These are phyloP conservation scores for Prunus mira DNA, from an alignment of 306 rosid species.

Conservation along the genomic window DNA sequence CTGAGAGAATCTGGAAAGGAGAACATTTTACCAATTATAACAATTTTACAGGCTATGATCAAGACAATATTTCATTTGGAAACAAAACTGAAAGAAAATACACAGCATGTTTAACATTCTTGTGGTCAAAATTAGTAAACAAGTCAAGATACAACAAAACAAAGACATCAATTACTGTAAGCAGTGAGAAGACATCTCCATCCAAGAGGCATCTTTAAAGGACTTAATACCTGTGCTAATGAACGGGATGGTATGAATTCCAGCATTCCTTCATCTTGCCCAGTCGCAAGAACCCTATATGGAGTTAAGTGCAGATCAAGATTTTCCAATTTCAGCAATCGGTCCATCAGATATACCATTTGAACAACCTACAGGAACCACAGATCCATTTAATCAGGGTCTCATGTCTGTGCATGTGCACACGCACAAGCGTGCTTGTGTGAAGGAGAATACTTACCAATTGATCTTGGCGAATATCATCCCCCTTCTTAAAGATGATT, in stretches of 20 bases:
- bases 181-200: constrained; percentile 12
- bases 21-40: neutral
- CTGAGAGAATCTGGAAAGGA: constrained; percentile 72
- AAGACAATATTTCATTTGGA: neutral
- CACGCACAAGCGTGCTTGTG: neutral
- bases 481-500: constrained; percentile 92
- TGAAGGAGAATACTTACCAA: constrained; percentile 50
- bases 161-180: constrained; percentile 5
- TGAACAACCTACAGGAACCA: constrained; percentile 76
- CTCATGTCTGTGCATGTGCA: neutral
- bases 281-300: constrained; percentile 91
- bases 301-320: constrained; percentile 94
- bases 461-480: constrained; percentile 96
- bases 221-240: constrained; percentile 63
- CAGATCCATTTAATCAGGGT: constrained; percentile 13
- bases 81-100: too few relatives aligned
- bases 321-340: constrained; percentile 87
- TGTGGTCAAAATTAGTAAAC: neutral
- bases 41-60: neutral
- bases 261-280: constrained; percentile 99
- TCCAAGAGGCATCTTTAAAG: constrained; percentile 10
- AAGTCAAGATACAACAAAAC: neutral
- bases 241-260: constrained; percentile 93
- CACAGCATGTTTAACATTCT: neutral
- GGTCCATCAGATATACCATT: constrained; percentile 97